phyloP scores from a whole-genome alignment of 2,329 filamentous ascomycete genomes.

The Fusarium bactridioides region DNA sequence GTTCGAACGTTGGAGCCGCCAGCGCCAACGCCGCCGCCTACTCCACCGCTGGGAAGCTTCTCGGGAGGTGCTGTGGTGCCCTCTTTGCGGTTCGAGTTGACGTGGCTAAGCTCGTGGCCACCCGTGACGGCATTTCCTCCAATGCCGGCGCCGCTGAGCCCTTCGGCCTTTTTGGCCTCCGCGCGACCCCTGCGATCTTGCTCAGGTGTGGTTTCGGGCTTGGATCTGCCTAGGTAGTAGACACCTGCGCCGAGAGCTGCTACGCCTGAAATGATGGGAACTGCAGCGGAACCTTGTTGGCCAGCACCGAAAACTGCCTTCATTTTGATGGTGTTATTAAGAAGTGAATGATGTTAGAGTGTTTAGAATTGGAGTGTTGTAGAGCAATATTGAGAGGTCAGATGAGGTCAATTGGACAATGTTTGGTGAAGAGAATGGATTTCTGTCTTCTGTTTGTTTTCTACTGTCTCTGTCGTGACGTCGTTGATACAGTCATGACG shows the following conservation, averaged over 20 bases:
- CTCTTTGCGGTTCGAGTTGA: slow-evolving; percentile 29
- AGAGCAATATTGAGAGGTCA: background rate
- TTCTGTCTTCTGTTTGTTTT: background rate
- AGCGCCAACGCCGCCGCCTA: slow-evolving; percentile 44
- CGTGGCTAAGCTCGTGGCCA: slow-evolving; percentile 41
- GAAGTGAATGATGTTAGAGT: background rate
- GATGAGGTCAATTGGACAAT: slow-evolving; percentile 1
- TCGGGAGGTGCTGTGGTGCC: slow-evolving; percentile 39
- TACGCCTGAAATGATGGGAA: slow-evolving; percentile 31
- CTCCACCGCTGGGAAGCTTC: slow-evolving; percentile 46
- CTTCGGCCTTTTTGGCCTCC: slow-evolving; percentile 44
- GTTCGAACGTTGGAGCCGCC: slow-evolving; percentile 42
- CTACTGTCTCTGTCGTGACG: slow-evolving; percentile 24
- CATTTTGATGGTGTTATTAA: slow-evolving; percentile 12
- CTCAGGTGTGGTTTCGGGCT: slow-evolving; percentile 11
- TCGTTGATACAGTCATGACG: slow-evolving; percentile 35
- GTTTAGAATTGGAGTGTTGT: background rate
- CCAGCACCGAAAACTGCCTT: slow-evolving; percentile 28
- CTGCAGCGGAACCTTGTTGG: slow-evolving; percentile 25
- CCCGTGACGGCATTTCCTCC: slow-evolving; percentile 44
- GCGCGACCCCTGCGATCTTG: slow-evolving; percentile 31
- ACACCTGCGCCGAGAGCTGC: slow-evolving; percentile 36
- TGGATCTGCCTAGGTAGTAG: slow-evolving; percentile 32
- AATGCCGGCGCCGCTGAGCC: slow-evolving; percentile 44
- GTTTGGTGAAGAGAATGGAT: background rate